phyloP scores from a whole-genome alignment of 257 asterid genomes.

The Paulownia fortunei region DNA sequence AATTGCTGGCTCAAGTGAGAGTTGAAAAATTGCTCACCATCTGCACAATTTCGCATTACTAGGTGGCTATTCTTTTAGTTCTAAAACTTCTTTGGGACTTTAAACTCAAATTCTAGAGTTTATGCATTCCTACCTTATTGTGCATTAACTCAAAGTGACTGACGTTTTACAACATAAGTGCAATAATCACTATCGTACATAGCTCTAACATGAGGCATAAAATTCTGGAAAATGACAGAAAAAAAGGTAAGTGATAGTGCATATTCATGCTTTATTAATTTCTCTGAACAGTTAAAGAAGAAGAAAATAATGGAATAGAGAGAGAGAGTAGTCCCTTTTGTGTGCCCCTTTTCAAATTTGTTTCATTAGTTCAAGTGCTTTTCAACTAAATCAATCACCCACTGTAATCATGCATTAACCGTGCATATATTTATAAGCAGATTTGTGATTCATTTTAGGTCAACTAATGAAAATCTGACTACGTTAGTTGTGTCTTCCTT shows the following conservation, averaged over 20 bases:
- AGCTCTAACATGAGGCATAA: neutral
- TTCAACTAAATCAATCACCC: neutral
- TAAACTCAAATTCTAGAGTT: neutral
- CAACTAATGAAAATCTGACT: neutral
- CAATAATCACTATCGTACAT: neutral
- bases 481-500: neutral
- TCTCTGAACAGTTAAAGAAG: neutral
- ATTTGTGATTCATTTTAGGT: neutral
- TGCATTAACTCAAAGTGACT: neutral
- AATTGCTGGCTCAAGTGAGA: neutral
- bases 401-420: neutral
- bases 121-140: neutral
- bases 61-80: neutral
- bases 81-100: neutral
- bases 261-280: neutral
- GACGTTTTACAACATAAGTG: neutral
- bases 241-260: neutral
- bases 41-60: neutral
- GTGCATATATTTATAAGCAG: neutral
- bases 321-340: neutral
- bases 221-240: neutral
- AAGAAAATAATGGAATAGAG: neutral
- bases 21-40: neutral
- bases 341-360: neutral
- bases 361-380: neutral